Evolutionary conservation across 768 basidiomycete species (phyloP).

Genomic region (Tricholoma sp.): DNA sequence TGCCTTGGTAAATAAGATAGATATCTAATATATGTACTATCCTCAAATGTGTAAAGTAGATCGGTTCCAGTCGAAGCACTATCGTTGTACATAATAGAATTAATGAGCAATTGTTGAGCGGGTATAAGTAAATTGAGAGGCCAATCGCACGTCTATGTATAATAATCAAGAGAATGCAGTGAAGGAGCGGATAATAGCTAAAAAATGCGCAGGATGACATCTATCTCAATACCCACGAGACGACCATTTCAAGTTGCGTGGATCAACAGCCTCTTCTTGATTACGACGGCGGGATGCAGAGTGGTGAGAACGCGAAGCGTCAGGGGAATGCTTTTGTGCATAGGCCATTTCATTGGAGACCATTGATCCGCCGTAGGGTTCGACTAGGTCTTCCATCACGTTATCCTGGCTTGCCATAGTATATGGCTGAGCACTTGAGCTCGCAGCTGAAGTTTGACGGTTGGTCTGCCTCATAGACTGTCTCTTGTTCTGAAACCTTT

Average conservation of each 20-base stretch:
- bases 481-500: constrained; percentile 85
- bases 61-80: constrained; percentile 19
- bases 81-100: constrained; percentile 27
- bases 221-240: constrained; percentile 39
- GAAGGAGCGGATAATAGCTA: constrained; percentile 37
- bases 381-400: constrained; percentile 33
- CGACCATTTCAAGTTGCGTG: constrained; percentile 36
- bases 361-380: constrained; percentile 29
- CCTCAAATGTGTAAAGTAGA: constrained; percentile 16
- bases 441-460: constrained; percentile 51
- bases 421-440: constrained; percentile 45
- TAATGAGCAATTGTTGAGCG: constrained; percentile 23
- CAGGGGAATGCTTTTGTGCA: constrained; percentile 33
- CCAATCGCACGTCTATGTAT: constrained; percentile 30
- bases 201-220: constrained; percentile 12
- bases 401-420: constrained; percentile 31
- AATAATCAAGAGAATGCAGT: constrained; percentile 35
- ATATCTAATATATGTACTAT: constrained; percentile 13
- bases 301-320: constrained; percentile 29
- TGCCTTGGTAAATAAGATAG: constrained; percentile 18
- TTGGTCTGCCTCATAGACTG: constrained; percentile 79
- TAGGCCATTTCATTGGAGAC: constrained; percentile 31
- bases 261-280: constrained; percentile 37
- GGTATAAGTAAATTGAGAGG: constrained; percentile 20
- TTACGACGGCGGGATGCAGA: constrained; percentile 39